phyloP scores from a whole-genome alignment of 805 yeast species.

The Debaryomyces maramus region DNA sequence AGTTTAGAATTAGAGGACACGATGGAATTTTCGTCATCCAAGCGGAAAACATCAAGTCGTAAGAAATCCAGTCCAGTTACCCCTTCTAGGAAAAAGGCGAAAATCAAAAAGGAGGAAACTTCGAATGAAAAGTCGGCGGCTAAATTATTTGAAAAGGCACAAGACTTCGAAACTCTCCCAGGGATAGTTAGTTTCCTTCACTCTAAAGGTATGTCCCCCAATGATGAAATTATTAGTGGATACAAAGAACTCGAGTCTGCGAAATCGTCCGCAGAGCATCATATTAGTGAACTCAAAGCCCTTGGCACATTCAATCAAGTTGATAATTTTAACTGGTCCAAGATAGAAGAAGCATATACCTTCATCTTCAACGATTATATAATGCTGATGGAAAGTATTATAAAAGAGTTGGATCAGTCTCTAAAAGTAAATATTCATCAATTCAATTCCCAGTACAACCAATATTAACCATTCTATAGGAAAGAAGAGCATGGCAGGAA shows the following conservation, averaged over 20 bases:
- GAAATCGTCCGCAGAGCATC: background rate
- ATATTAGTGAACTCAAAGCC: background rate
- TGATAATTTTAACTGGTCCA: slow-evolving; percentile 22
- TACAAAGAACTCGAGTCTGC: background rate
- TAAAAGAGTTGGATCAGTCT: slow-evolving; percentile 6
- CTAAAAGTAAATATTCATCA: slow-evolving; percentile 2
- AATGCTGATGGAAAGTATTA: slow-evolving; percentile 16
- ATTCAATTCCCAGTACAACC: too few species aligned
- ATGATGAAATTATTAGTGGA: background rate
- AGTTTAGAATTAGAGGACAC: background rate
- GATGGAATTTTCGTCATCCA: too few species aligned
- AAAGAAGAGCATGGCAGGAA: slow-evolving; percentile 9
- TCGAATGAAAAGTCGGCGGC: slow-evolving; percentile 2
- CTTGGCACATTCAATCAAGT: slow-evolving; percentile 4
- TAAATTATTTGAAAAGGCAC: background rate
- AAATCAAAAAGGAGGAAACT: background rate
- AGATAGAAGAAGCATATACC: slow-evolving; percentile 18
- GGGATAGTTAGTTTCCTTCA: background rate
- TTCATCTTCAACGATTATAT: slow-evolving; percentile 18
- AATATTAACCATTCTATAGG: slow-evolving; percentile 4
- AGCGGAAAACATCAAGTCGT: too few species aligned
- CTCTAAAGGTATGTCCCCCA: background rate
- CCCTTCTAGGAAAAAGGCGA: background rate
- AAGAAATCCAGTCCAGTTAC: too few species aligned
- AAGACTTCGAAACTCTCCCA: background rate